Evolutionary conservation across 306 rosid genomes (phyloP).

Genomic region (Vigna hirtella): DNA sequence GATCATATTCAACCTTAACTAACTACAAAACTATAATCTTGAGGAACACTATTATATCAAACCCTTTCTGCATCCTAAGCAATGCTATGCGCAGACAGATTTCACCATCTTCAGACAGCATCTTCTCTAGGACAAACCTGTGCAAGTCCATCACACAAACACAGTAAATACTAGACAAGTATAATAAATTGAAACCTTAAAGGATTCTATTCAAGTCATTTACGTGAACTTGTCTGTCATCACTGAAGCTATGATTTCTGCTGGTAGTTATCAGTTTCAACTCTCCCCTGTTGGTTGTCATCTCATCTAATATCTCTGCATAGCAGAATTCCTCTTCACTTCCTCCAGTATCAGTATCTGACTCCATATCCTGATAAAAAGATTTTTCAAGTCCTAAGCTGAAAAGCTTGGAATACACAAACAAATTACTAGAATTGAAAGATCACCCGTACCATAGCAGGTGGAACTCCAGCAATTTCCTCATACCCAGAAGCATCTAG

Average conservation of each 20-base stretch:
- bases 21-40: conserved; percentile 17
- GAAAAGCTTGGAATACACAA: background rate
- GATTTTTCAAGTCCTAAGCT: conserved; percentile 21
- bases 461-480: conserved; percentile 69
- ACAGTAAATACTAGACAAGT: conserved; percentile 9
- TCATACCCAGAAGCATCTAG: conserved; percentile 93
- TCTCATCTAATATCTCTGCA: conserved; percentile 81
- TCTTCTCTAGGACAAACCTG: conserved; percentile 58
- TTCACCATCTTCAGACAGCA: conserved; percentile 28
- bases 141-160: conserved; percentile 18
- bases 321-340: conserved; percentile 63
- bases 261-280: conserved; percentile 73
- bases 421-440: background rate
- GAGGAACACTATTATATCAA: conserved; percentile 32
- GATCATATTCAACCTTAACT: conserved; percentile 44
- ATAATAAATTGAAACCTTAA: conserved; percentile 33
- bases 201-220: background rate
- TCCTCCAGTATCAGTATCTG: conserved; percentile 45
- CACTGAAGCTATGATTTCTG: conserved; percentile 48
- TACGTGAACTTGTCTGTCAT: conserved; percentile 64
- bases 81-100: too few species aligned
- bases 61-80: conserved; percentile 35
- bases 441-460: conserved; percentile 36
- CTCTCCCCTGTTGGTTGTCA: conserved; percentile 89
- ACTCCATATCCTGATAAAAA: conserved; percentile 62